Evolutionary conservation across 192 early-diverging fungal genomes (phyloP).

Genomic region (Coemansia sp.): DNA sequence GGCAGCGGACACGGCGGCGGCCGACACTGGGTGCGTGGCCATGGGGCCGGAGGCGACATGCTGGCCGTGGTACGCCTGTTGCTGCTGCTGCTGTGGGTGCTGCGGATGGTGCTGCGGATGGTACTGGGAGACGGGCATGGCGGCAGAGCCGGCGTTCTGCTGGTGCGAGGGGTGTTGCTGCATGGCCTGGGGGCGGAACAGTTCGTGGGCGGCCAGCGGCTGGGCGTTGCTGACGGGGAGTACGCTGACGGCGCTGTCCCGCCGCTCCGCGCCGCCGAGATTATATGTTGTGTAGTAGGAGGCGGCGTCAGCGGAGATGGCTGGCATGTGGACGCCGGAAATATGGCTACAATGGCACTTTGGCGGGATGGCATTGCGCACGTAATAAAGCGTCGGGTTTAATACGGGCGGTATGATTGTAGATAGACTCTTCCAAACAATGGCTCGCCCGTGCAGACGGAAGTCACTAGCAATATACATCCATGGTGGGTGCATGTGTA

Average conservation of each 20-base stretch:
- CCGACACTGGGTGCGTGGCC: slow-evolving; percentile 8
- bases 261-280: slow-evolving; percentile 14
- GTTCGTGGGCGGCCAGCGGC: slow-evolving; percentile 23
- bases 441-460: neutral
- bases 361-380: neutral
- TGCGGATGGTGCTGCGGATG: slow-evolving; percentile 14
- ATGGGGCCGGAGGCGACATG: slow-evolving; percentile 9
- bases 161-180: slow-evolving; percentile 5
- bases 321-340: slow-evolving; percentile 31
- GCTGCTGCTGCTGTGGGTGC: slow-evolving; percentile 3
- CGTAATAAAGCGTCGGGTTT: neutral
- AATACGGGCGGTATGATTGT: no score
- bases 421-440: neutral
- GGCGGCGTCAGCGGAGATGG: slow-evolving; percentile 31
- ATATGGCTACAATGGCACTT: slow-evolving; percentile 30
- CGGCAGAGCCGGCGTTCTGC: no score
- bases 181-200: slow-evolving; percentile 33
- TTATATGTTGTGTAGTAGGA: slow-evolving; percentile 37
- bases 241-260: slow-evolving; percentile 16
- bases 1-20: slow-evolving; percentile 4
- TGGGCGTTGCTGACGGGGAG: slow-evolving; percentile 7
- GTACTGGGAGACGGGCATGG: slow-evolving; percentile 2
- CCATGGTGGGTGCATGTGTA: no score
- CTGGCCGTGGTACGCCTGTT: slow-evolving; percentile 10
- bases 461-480: no score